Percentiles rank a stretch among this genome's conserved stretches.
Conservation (phyloP, 129 eudicot genomes). For the Flaveria linearis region DNA sequence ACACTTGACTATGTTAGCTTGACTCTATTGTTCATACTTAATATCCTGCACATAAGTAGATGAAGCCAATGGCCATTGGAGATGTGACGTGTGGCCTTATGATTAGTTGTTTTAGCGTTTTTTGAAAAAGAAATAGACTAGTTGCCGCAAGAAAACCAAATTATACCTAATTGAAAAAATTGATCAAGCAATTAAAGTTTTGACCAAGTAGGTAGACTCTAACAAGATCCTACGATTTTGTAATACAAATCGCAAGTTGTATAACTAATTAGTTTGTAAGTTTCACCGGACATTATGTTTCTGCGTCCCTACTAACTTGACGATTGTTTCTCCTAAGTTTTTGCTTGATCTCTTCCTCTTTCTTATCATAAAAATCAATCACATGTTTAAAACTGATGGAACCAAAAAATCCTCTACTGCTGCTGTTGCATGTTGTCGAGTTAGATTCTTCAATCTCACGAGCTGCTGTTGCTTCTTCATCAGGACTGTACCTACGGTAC, state of each 20-base stretch:
- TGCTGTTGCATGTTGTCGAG: conserved; percentile 14
- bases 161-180: background rate
- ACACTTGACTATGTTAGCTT: no score
- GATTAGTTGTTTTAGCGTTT: no score
- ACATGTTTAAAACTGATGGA: conserved; percentile 43
- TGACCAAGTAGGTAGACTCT: background rate
- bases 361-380: conserved; percentile 50
- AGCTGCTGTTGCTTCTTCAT: conserved; percentile 29
- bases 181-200: background rate
- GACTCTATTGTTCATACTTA: no score
- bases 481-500: conserved; percentile 47
- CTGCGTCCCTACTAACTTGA: background rate
- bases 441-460: conserved; percentile 36
- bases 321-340: conserved; percentile 33
- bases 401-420: conserved; percentile 28
- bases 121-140: no score
- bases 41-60: no score
- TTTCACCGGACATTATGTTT: background rate
- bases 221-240: background rate
- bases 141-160: background rate
- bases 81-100: no score
- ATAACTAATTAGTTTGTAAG: background rate
- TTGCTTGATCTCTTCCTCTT: conserved; percentile 54
- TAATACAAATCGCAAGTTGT: background rate
- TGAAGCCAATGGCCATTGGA: no score